Base-by-base conservation (phyloP, 2,329 filamentous ascomycete genomes). In the Mycosphaerelloides madeirae region DNA sequence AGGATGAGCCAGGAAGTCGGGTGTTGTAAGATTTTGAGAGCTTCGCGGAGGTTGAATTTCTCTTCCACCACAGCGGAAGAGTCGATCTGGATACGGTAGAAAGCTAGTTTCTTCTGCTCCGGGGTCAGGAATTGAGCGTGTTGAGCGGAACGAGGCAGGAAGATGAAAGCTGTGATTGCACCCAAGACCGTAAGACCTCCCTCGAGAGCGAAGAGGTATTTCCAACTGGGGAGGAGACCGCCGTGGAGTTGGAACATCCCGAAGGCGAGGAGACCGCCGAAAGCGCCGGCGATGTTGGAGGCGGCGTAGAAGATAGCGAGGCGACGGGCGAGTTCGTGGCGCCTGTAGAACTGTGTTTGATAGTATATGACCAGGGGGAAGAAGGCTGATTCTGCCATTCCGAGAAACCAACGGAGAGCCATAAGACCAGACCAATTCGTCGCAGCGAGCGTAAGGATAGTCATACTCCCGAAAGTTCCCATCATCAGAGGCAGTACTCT, bases 301-400 rank as follows among this genome's bases (percentile, higher is more conserved):
- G 84, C 84, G 0, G 84, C 85, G 55, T 89, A 90, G 68, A 88
- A 88, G 46, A 87, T 68, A 29, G 83, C 83, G 1, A 87, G 70
- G 3, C 84, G 78, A 7, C 84, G 73, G 5, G 83, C 84, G 3
- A 88, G 74, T 61, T 88, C 84, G 25, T 79, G 80, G 42, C 84
- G 76, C 13, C 82, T 77, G 62, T 88, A 88, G 63, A 87, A 87
- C 2, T 68, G 70, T 1, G 71, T 73, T 38, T 72, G 61, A 49
- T 81, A 81, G 63, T 80, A 81, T 48, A 81, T 80, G 15, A 85
- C 82, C 3, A 84, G 66, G 0, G 84, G 83, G 58, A 85, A 86
- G 66, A 86, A 86, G 2, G 77, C 83, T 1, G 74, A 73, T 58
- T 87, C 83, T 0, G 80, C 56, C 50, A 59, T 56, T n/a, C 83